These are phyloP conservation scores for Fusarium tuaranense DNA, from an alignment of 2,329 filamentous ascomycete genomes.

Conservation along the genomic window DNA sequence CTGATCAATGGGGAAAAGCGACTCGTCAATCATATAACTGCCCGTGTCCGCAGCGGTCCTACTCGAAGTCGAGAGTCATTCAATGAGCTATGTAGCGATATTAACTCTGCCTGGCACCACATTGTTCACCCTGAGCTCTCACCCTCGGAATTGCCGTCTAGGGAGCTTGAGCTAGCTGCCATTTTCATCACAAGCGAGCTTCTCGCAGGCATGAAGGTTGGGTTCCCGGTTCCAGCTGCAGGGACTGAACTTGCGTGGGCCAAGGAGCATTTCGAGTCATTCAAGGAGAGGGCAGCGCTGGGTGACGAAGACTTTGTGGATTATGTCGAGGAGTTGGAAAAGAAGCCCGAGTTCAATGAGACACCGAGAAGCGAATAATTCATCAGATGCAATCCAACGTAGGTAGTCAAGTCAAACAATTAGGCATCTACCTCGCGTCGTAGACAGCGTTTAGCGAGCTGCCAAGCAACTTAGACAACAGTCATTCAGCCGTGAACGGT, in stretches of 20 bases:
- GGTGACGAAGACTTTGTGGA: conserved; percentile 5
- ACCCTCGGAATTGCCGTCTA: neutral
- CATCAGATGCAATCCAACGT: neutral
- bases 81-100: neutral
- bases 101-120: neutral
- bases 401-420: neutral
- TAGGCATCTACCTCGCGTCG: neutral
- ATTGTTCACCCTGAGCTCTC: neutral
- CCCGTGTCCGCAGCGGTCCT: neutral
- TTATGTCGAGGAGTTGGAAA: neutral
- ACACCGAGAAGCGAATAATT: neutral
- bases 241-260: neutral
- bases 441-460: neutral
- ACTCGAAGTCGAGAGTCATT: neutral
- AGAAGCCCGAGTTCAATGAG: neutral
- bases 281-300: neutral
- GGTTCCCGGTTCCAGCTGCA: neutral
- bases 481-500: neutral
- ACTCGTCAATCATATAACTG: neutral
- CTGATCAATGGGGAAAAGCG: neutral
- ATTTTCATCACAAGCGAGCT: conserved; percentile 3
- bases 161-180: neutral
- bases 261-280: neutral
- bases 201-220: neutral
- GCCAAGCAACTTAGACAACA: neutral